These are phyloP conservation scores for Cutaneotrichosporon cutaneum DNA, from an alignment of 1,284 basidiomycete species.

Conservation along the genomic window DNA sequence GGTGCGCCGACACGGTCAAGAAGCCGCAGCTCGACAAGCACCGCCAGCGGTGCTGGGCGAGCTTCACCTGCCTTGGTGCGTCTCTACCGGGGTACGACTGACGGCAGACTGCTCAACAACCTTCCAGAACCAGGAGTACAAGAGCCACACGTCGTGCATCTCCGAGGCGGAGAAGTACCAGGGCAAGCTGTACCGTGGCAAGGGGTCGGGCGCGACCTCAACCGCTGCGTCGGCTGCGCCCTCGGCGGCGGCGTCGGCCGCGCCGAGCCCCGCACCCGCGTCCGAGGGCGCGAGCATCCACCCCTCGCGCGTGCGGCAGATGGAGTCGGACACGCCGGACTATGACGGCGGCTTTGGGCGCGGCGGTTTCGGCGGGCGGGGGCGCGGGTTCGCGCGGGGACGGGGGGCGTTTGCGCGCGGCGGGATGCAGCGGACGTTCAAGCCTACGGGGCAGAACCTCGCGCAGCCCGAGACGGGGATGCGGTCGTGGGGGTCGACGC, in stretches of 20 bases:
- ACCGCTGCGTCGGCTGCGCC: constrained; percentile 9
- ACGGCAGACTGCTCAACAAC: constrained; percentile 71
- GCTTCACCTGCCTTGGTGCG: constrained; percentile 72
- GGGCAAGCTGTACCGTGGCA: constrained; percentile 74
- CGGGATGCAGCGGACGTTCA: constrained; percentile 5
- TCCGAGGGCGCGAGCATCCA: constrained; percentile 34
- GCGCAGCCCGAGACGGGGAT: constrained; percentile 36
- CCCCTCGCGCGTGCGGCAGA: constrained; percentile 35
- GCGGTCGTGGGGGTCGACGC: constrained; percentile 49
- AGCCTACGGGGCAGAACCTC: constrained; percentile 40
- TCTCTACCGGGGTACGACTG: neutral
- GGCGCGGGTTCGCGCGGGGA: constrained; percentile 20
- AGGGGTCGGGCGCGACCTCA: neutral
- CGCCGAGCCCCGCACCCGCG: constrained; percentile 21
- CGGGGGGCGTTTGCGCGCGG: constrained; percentile 15
- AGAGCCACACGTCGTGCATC: constrained; percentile 77
- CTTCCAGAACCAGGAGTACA: constrained; percentile 72
- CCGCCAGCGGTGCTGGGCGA: constrained; percentile 55
- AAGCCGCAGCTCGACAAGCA: constrained; percentile 73
- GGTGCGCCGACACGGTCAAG: constrained; percentile 79
- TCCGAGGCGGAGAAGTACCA: constrained; percentile 90
- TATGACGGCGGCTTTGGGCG: neutral
- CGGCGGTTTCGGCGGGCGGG: neutral
- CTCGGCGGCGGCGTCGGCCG: constrained; percentile 19
- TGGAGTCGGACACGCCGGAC: constrained; percentile 2